These are phyloP conservation scores for Paxillus rubicundulus DNA, from an alignment of 768 basidiomycete genomes.

Conservation along the genomic window DNA sequence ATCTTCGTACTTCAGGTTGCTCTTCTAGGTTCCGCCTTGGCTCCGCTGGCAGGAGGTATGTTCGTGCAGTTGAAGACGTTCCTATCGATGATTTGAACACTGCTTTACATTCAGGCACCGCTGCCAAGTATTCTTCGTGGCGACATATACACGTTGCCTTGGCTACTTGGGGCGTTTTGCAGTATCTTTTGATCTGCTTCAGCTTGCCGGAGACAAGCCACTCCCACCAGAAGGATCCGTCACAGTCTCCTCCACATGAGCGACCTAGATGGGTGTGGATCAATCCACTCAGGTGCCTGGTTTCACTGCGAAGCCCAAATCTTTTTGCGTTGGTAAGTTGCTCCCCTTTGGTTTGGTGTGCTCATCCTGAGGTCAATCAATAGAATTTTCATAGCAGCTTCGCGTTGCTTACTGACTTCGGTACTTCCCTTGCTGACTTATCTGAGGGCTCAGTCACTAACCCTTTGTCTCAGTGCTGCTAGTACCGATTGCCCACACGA, in stretches of 20 bases:
- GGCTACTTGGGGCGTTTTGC: conserved; percentile 37
- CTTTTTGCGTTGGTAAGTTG: conserved; percentile 46
- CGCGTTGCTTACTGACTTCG: conserved; percentile 26
- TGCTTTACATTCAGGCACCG: conserved; percentile 31
- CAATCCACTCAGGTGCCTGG: conserved; percentile 53
- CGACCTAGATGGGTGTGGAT: conserved; percentile 34
- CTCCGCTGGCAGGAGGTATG: conserved; percentile 51
- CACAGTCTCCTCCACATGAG: neutral
- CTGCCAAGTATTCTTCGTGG: conserved; percentile 59
- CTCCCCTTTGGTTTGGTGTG: no score
- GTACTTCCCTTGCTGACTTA: no score
- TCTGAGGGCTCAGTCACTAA: no score
- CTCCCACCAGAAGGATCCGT: conserved; percentile 35
- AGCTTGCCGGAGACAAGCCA: conserved; percentile 63
- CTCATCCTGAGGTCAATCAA: neutral
- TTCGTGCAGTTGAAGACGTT: neutral
- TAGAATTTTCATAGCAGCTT: conserved; percentile 35
- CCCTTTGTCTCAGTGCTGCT: conserved; percentile 32
- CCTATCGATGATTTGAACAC: neutral
- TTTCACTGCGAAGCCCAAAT: conserved; percentile 53
- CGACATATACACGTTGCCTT: conserved; percentile 48
- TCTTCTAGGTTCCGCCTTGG: conserved; percentile 54
- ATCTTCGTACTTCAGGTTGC: conserved; percentile 19
- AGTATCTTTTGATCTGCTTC: conserved; percentile 37
- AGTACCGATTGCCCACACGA: conserved; percentile 57